Base-by-base conservation (phyloP, 257 asterid species). In the Primulina tabacum region DNA sequence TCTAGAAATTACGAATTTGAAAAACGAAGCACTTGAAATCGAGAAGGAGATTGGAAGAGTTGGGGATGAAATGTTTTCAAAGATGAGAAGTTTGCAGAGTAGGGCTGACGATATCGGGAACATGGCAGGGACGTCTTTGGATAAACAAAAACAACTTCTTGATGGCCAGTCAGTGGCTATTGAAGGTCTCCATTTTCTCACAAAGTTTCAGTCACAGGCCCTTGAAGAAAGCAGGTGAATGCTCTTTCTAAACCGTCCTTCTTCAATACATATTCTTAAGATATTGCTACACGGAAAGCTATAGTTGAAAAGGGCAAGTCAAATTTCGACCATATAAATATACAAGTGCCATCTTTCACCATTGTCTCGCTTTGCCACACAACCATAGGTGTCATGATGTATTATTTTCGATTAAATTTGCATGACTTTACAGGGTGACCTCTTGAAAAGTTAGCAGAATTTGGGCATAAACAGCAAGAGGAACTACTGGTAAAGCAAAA, bases 201-300 rank as follows among this genome's bases (percentile, higher is more conserved):
- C 90, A 5, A 80, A 84, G 67, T 83, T 83, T 77, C 95, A 85
- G 76, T 84, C 96, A 12, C 85, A 83, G 35, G 95, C 95, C 47
- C 88, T 92, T 30, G 90, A 92, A 77, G 96, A 90, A 74, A 92
- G 95, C 93, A 83, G 95, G 95, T 88, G 62, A 12, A 21, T 2
- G 0, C 24, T 20, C 47, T 26, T 33, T 11, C 34, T 62, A 50
- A 43, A 14, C 56, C 56, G 20, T 18, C 8, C 7, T 50, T 14
- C 4, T 50, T 16, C 56, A 16, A 50, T 16, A 14, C 7, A 16
- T 14, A 16, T 50, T 16, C 20, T 14, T 14, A 50, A 4, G 18
- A 16, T 50, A 50, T 16, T 11, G 12, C n/a, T 4, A 43, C 7
- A 16, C 8, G 2, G 12, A 50, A 16, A 14, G 20, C 20, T 4